Percentiles rank a stretch among this genome's conserved stretches.
Evolutionary conservation across 306 rosid genomes (phyloP).

Genomic region (Fagus sylvatica): DNA sequence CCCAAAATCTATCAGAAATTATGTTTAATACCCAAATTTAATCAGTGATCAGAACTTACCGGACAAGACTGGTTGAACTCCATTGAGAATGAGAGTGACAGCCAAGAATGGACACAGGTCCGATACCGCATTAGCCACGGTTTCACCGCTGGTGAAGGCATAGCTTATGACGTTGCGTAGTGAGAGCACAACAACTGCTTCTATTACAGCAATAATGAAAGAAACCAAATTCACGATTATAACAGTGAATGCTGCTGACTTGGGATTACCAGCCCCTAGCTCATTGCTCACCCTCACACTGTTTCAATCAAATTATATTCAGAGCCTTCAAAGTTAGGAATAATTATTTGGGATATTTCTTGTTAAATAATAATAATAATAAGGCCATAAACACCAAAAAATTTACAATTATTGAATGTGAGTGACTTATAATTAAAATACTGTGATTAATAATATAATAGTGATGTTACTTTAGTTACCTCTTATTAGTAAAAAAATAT

Average conservation of each 20-base stretch:
- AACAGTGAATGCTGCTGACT: constrained; percentile 63
- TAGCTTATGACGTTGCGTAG: constrained; percentile 66
- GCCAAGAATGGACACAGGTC: constrained; percentile 61
- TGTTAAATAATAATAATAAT: too few relatives aligned
- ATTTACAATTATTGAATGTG: too few relatives aligned
- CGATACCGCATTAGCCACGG: constrained; percentile 59
- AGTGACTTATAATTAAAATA: too few relatives aligned
- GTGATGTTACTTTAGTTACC: too few relatives aligned
- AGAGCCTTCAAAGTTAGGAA: not conserved
- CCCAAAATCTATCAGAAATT: too few relatives aligned
- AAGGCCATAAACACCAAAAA: too few relatives aligned
- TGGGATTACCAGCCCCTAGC: constrained; percentile 69
- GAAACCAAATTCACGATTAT: constrained; percentile 43
- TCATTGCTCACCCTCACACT: constrained; percentile 79
- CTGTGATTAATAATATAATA: too few relatives aligned
- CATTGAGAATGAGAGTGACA: constrained; percentile 61
- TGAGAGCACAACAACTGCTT: constrained; percentile 45
- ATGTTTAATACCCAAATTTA: not conserved
- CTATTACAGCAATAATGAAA: constrained; percentile 35
- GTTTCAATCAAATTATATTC: not conserved
- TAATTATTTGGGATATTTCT: too few relatives aligned
- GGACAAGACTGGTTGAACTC: constrained; percentile 70
- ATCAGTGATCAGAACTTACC: constrained; percentile 28
- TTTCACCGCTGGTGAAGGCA: constrained; percentile 57
- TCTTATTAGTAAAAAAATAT: too few relatives aligned